Base-by-base conservation (phyloP, 345 rosid species). In the Eucalyptus brandiana region DNA sequence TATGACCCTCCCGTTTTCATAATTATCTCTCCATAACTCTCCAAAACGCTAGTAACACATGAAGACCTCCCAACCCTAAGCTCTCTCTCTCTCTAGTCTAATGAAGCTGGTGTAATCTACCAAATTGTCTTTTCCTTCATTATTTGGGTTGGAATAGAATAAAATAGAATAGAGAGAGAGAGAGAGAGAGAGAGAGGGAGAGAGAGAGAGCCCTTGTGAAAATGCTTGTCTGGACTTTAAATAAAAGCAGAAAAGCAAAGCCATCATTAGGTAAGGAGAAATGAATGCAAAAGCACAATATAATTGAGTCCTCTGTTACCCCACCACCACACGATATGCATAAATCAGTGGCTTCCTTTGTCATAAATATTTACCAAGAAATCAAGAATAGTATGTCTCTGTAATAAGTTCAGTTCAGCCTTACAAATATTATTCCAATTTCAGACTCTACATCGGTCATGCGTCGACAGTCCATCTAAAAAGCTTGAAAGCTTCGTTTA, bases 281-380 rank as follows among this genome's bases (percentile, higher is more conserved):
- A 95, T 92, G 95, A 92, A 91, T 62, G 93, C 94, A 94, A 94
- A 93, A 95, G 92, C 95, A 95, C 94, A 93, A 91, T 90, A 93
- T 85, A 94, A 94, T 93, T 87, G 93, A 94, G 88, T 58, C 92
- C 93, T 92, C 90, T 93, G 89, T 32, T 87, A 69, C 94, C 97
- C 97, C 97, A 95, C 97, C 88, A 48, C 87, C 89, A 87, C 89
- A 89, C 17, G 85, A 21, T 76, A 40, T 76, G 85, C 42, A 76
- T 40, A 76, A 76, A 76, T 76, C 85, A 40, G 47, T 12, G 85
- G 85, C 85, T 76, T 76, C 44, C 85, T 23, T 76, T 34, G 24
- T 76, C 47, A 2, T 76, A 72, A 9, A 72, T 76, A 12, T 76
- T 40, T 10, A 21, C 47, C 47, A 40, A 40, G 47, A 21, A 40